Evolutionary conservation across 257 asterid species (phyloP).

Genomic region (Jasminum sambac): DNA sequence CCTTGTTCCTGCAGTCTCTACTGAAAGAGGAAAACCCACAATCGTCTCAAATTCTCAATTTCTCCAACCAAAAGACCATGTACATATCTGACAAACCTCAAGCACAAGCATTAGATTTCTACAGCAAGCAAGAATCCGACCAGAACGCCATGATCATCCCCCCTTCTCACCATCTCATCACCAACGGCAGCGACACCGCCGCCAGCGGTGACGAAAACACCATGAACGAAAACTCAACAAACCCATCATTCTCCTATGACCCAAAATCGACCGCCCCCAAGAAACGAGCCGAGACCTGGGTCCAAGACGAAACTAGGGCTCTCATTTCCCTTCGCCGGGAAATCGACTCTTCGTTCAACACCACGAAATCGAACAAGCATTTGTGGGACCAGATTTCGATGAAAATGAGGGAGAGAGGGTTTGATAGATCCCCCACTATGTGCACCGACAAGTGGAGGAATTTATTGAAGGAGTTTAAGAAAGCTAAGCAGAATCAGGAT

Average conservation of each 20-base stretch:
- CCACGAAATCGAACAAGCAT: conserved; percentile 81
- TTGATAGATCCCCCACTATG: conserved; percentile 89
- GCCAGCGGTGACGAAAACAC: conserved; percentile 7
- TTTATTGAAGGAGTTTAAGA: conserved; percentile 81
- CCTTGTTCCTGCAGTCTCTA: not conserved
- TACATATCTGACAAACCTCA: conserved; percentile 41
- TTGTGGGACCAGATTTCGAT: conserved; percentile 82
- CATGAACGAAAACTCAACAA: conserved; percentile 31
- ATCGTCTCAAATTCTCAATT: not conserved
- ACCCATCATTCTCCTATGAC: conserved; percentile 32
- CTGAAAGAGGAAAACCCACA: conserved; percentile 5
- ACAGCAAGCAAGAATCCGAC: conserved; percentile 29
- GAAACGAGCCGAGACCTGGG: conserved; percentile 94
- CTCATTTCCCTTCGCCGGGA: conserved; percentile 71
- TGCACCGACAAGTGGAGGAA: conserved; percentile 97
- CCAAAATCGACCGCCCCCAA: conserved; percentile 42
- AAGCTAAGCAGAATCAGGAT: conserved; percentile 53
- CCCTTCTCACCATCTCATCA: conserved; percentile 37
- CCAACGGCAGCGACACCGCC: conserved; percentile 26
- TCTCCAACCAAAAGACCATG: conserved; percentile 17
- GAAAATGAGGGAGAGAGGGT: conserved; percentile 91
- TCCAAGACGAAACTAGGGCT: conserved; percentile 69
- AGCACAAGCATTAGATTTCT: conserved; percentile 33
- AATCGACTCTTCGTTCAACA: conserved; percentile 68
- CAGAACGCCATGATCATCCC: conserved; percentile 41